Base-by-base conservation (phyloP, 2,329 filamentous ascomycete genomes). In the Zopfia rhizophila region DNA sequence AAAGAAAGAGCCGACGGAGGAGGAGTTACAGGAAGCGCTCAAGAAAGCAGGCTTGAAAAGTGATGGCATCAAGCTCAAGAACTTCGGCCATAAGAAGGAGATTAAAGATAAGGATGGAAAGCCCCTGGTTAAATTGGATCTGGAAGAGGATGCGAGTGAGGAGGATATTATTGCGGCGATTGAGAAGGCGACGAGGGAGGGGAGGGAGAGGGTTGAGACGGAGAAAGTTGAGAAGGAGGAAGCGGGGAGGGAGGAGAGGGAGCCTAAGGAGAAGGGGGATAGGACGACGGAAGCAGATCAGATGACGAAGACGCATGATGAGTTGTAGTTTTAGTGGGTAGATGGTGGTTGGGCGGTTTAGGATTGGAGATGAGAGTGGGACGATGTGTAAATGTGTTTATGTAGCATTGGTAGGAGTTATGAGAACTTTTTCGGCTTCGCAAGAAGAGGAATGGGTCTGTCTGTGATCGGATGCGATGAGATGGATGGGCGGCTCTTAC, bases 121-220 rank as follows among this genome's bases (percentile, higher is more conserved):
- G 21, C 53, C 56, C 28, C 27, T 66, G 33, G 55, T 56, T 31
- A 63, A 61, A 40, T 38, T 69, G 12, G 54, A 67, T 31, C 38
- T 69, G 2, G 40, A 27, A 2, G 32, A 57, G 12, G 60, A 59
- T 33, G 58, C 61, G 4, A 75, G 62, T 10, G 72, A 74, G 50
- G 73, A 69, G 47, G 75, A 73, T 32, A 74, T 75, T 51, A 77
- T 80, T 16, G 75, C 73, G 28, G 75, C 77, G 10, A 79, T 77
- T 54, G 80, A 84, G 25, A 79, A 51, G 25, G 46, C 53, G 25
- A 58, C 46, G 14, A 33, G 56, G 48, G 50, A 47, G 22, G 54
- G 22, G n/a, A 45, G 37, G 45, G 42, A 59, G 31, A 38, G 18
- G 52, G 45, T 17, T n/a, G n/a, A n/a, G n/a, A n/a, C n/a, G n/a